Base-by-base conservation (phyloP, 176 grass and related monocot genomes). In the Musa beccarii region DNA sequence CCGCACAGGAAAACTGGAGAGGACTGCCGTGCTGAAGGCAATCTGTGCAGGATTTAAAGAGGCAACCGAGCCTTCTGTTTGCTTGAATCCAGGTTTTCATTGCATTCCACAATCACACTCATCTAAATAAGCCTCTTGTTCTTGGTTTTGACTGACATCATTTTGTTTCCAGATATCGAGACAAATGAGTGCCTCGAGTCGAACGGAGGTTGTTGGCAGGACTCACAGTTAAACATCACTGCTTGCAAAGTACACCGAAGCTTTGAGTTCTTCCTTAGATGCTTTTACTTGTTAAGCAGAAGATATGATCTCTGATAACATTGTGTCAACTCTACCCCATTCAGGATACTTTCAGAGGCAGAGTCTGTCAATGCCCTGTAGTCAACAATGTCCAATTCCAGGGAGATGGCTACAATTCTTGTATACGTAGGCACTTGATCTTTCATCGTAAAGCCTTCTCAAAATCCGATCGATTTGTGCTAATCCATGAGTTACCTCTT, bases 1-100 rank as follows among this genome's bases (percentile, higher is more conserved):
- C 1, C 4, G 51, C 16, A 11, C 83, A 96, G 93, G 95, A 16
- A 94, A 87, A 66, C 68, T 94, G 78, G 95, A 99, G 79, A 89
- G 88, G 17, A 75, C 23, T 2, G 65, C 84, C 0, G 88, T 99
- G 16, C 90, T 99, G 11, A 94, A 86, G 88, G 90, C 95, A 3
- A 87, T 99, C 0, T 99, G 95, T 79, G 95, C 95, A 0, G 95
- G 90, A 14, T 99, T 83, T 74, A 94, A 99, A 62, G 95, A 99
- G 54, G 82, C 88, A 1, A 94, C 79, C 0, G 95, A 89, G 74
- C 95, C 95, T 57, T 76, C 64, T 79, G 95, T 99, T 23, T 99
- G 95, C 69, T 24, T 99, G 72, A 94, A 86, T 52, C 84, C 70
- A 87, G 88, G 95, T 98, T 43, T 43, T 6, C 34, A 43, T 43